phyloP scores from a whole-genome alignment of 2,329 filamentous ascomycete genomes.

The Apiospora pterosperma region DNA sequence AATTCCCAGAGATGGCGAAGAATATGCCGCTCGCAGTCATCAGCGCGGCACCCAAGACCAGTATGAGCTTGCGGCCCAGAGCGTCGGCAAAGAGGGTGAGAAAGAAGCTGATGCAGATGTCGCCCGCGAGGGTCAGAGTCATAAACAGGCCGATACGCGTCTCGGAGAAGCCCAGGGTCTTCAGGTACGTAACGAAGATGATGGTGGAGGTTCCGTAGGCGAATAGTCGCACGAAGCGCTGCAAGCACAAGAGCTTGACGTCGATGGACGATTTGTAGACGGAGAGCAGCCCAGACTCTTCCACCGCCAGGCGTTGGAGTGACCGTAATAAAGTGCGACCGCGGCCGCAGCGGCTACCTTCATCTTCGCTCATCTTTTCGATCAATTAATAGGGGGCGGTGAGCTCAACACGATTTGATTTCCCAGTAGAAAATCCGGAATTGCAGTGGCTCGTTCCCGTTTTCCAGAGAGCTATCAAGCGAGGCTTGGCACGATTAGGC shows the following conservation, averaged over 20 bases:
- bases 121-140: constrained; percentile 59
- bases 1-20: constrained; percentile 50
- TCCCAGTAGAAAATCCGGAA: too few relatives aligned
- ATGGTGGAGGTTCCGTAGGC: constrained; percentile 59
- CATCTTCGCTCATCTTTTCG: too few relatives aligned
- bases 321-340: too few relatives aligned
- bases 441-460: too few relatives aligned
- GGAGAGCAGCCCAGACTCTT: constrained; percentile 43
- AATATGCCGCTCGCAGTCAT: constrained; percentile 54
- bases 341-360: too few relatives aligned
- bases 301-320: constrained; percentile 11
- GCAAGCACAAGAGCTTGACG: constrained; percentile 53
- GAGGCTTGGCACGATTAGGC: too few relatives aligned
- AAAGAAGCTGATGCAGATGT: constrained; percentile 55
- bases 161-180: constrained; percentile 45
- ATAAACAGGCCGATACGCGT: constrained; percentile 59
- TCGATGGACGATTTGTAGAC: too few relatives aligned
- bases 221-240: constrained; percentile 60
- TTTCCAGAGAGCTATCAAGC: too few relatives aligned
- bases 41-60: constrained; percentile 49
- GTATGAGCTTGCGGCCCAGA: constrained; percentile 50
- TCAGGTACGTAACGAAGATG: constrained; percentile 54
- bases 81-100: constrained; percentile 57
- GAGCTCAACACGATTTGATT: too few relatives aligned
- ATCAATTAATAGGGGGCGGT: too few relatives aligned